phyloP scores from a whole-genome alignment of 768 basidiomycete genomes.

The Tricholoma saponaceum region DNA sequence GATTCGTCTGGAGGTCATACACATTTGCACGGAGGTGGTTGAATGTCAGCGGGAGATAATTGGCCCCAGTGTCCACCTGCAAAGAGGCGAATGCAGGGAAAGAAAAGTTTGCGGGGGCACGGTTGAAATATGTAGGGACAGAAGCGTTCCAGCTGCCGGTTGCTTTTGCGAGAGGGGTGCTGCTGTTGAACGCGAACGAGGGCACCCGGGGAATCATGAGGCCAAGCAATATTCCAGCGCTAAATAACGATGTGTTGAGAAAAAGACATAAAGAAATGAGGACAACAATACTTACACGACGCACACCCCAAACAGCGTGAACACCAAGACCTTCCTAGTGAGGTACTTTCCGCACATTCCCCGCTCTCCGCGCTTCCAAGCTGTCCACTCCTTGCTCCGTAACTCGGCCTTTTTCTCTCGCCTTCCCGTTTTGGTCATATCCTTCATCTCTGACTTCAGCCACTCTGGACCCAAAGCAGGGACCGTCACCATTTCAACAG shows the following conservation, averaged over 20 bases:
- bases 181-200: constrained; percentile 54
- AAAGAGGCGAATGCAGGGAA: constrained; percentile 78
- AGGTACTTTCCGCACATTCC: constrained; percentile 81
- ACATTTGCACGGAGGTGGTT: constrained; percentile 61
- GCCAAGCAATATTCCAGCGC: constrained; percentile 66
- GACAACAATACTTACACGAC: constrained; percentile 39
- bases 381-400: constrained; percentile 58
- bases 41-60: constrained; percentile 77
- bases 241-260: constrained; percentile 18
- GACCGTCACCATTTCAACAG: constrained; percentile 88
- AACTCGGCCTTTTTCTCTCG: constrained; percentile 55
- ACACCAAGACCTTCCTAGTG: constrained; percentile 69
- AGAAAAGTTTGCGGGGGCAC: constrained; percentile 83
- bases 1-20: constrained; percentile 63
- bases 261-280: constrained; percentile 4
- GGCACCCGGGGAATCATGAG: constrained; percentile 87
- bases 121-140: constrained; percentile 62
- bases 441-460: constrained; percentile 71
- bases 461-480: constrained; percentile 91
- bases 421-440: constrained; percentile 70
- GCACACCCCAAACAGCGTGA: constrained; percentile 59
- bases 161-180: constrained; percentile 55
- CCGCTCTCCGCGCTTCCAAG: constrained; percentile 74
- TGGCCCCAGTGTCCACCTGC: constrained; percentile 69
- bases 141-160: constrained; percentile 53